Base-by-base conservation (phyloP, 805 yeast species). In the Metschnikowia kofuensis region DNA sequence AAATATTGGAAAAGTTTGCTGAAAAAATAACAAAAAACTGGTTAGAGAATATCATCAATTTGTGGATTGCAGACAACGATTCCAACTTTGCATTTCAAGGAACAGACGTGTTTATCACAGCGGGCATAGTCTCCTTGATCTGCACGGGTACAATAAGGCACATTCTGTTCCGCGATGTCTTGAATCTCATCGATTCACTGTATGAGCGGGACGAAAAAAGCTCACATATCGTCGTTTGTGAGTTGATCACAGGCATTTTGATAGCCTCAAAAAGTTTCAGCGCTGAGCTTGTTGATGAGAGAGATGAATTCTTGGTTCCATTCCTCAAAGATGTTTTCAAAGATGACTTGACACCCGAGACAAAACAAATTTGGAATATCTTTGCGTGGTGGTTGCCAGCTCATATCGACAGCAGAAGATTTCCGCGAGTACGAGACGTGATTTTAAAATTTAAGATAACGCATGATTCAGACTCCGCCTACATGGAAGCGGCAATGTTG, bases 301-400 rank as follows among this genome's bases (percentile, higher is more conserved):
- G 84, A 49, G 87, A 84, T 54, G 59, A 53, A 0, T 77, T 75
- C 45, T 59, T 86, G 21, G 59, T 73, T 0, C 56, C 51, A 1
- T 80, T 79, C 49, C 62, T 87, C 37, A 57, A 60, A 0, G 54
- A 61, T 0, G 75, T 83, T 5, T 71, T 89, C 32, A 69, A 72
- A 7, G 67, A 75, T 32, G 88, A 84, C 40, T 65, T 92, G 47
- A 79, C 88, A 1, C 95, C 89, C 3, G 94, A 90, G 31, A 85
- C 84, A 3, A 66, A 76, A 35, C 78, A 76, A 15, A 81, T 87
- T 37, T 94, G 97, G 97, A 74, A 75, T 34, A 77, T 89, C 0
- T 78, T 88, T 43, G 72, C 85, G 4, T 84, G 89, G 85, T 85
- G 89, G 87, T 60, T 82, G 1, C 86, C 89, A 0, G 65, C 81